Conservation (phyloP, 2,329 filamentous ascomycete species). For the Trichophyton verrucosum region DNA sequence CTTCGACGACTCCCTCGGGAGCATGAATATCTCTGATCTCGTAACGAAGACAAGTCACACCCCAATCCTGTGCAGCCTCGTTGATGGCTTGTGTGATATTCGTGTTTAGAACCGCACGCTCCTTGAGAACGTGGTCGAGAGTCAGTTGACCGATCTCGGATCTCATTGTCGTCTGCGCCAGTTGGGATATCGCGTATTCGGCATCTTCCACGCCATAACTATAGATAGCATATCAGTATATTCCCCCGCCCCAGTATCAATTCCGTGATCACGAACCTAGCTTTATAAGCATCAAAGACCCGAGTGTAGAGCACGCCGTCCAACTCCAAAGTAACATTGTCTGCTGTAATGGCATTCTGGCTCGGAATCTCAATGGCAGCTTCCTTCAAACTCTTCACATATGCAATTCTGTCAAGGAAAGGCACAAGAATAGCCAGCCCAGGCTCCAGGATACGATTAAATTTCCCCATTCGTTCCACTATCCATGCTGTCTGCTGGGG, state of each 20-base stretch:
- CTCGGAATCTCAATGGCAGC: conserved; percentile 91
- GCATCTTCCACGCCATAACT: conserved; percentile 98
- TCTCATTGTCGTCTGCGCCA: conserved; percentile 97
- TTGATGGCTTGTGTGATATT: conserved; percentile 99
- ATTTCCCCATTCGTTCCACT: conserved; percentile 98
- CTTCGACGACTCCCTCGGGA: conserved; percentile 80
- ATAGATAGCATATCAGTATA: conserved; percentile 1
- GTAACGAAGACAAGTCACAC: conserved; percentile 88
- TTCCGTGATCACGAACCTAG: conserved; percentile 49
- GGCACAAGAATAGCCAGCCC: conserved; percentile 81
- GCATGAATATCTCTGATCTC: conserved; percentile 98
- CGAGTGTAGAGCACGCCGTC: conserved; percentile 92
- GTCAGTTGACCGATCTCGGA: conserved; percentile 94
- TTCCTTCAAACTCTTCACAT: conserved; percentile 96
- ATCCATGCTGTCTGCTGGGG: conserved; percentile 99
- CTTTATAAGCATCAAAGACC: conserved; percentile 97
- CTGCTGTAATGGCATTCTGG: conserved; percentile 94
- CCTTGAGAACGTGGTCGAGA: conserved; percentile 94
- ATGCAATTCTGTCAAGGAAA: conserved; percentile 88
- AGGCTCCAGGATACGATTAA: conserved; percentile 82
- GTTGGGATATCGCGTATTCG: conserved; percentile 94
- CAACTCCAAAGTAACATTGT: conserved; percentile 93
- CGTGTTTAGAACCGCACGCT: conserved; percentile 87
- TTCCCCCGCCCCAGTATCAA: background rate
- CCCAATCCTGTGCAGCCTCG: conserved; percentile 93